Base-by-base conservation (phyloP, 352 stramenopile species). In the Pythium sp. region DNA sequence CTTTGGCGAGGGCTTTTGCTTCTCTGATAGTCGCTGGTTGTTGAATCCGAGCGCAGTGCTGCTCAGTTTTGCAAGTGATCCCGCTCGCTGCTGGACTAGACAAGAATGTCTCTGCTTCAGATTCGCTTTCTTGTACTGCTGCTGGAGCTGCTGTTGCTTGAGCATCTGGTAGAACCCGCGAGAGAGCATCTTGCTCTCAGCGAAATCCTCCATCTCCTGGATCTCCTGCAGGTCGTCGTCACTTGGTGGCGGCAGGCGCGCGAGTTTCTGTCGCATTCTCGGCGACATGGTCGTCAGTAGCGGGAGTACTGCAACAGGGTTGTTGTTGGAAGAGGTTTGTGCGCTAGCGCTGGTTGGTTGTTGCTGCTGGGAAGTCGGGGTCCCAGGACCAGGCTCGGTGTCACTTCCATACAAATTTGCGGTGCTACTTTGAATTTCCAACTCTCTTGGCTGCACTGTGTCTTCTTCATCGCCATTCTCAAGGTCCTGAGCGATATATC, bases 211-310 rank as follows among this genome's bases (percentile, higher is more conserved):
- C 54, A 91, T 64, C 20, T 72, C 78, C n/a, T 80, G 64, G 58
- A 90, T 74, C 14, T 70, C 71, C 5, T 71, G 58, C 55, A 82
- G 57, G 15, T 91, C 82, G 14, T 71, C 68, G 11, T 69, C 41
- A 2, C 46, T 77, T 24, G 77, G 72, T 26, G 79, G 64, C 2
- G 82, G 79, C 3, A 91, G 51, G 0, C 75, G 74, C 5, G 79
- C 73, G 12, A 91, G 69, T 5, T 69, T 71, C 24, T 76, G 69
- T 36, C 72, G 75, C n/a, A 77, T 88, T 58, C 79, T 64, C 18
- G 82, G 80, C 1, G 80, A 84, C 22, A 91, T 72, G 7, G 74
- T 86, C 41, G 64, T 79, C 24, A 91, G 63, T 12, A 89, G 38
- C 14, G 82, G 82, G 1, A 88, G 65, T 9, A 75, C 14, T 14